phyloP scores from a whole-genome alignment of 495 filamentous ascomycete genomes.

The Lepraria neglecta region DNA sequence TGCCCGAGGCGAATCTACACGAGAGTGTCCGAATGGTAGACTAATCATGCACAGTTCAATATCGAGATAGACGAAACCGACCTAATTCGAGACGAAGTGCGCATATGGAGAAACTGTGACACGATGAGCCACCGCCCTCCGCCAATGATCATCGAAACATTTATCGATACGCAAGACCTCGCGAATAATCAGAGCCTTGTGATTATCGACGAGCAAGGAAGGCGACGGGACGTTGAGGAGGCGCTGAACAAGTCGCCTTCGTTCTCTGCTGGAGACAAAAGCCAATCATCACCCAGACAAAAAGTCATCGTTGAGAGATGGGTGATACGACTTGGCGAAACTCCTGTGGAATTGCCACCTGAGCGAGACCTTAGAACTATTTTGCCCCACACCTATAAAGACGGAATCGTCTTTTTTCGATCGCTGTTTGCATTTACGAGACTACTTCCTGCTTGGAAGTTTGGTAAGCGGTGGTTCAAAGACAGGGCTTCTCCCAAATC shows the following conservation, averaged over 20 bases:
- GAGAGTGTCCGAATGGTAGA: neutral
- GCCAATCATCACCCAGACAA: conserved; percentile 38
- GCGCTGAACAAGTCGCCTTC: conserved; percentile 60
- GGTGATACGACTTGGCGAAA: conserved; percentile 69
- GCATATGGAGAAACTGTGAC: conserved; percentile 71
- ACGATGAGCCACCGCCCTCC: conserved; percentile 71
- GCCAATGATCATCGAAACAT: conserved; percentile 84
- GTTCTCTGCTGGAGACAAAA: conserved; percentile 45
- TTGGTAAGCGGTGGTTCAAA: conserved; percentile 66
- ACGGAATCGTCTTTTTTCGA: conserved; percentile 87
- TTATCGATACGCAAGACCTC: conserved; percentile 72
- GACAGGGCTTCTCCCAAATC: conserved; percentile 51
- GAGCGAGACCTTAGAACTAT: conserved; percentile 58
- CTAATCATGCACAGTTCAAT: conserved; percentile 64
- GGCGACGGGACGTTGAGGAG: conserved; percentile 86
- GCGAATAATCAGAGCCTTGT: conserved; percentile 82
- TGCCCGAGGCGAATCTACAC: neutral
- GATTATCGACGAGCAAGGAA: conserved; percentile 78
- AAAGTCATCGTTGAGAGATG: conserved; percentile 87
- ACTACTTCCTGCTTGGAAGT: conserved; percentile 82
- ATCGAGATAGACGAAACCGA: conserved; percentile 90
- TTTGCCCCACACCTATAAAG: conserved; percentile 90
- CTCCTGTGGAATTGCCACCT: conserved; percentile 39
- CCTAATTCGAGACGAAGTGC: conserved; percentile 69
- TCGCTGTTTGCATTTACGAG: conserved; percentile 81